Evolutionary conservation across 164 flowering plant species (phyloP), one percentile per base, ranked within the genome.

Genomic region (Dillenia suffruticosa): DNA sequence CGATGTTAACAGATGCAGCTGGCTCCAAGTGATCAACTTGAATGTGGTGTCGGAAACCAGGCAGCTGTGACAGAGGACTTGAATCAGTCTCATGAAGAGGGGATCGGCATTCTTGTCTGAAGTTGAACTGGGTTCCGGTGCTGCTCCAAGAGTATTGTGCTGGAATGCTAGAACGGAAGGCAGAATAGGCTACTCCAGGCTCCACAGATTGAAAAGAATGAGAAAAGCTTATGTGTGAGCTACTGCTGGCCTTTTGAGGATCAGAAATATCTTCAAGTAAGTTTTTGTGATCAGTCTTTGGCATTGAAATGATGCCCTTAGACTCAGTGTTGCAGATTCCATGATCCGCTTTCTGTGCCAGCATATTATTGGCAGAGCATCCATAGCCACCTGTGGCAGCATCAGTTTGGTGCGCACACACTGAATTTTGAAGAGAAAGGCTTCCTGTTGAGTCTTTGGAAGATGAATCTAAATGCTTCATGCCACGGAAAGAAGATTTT

Each of bases 381-480:
- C 69, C 69, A 54, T 66, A 67, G 66, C 70, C 76, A 46, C 74
- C 63, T 59, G 59, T 69, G 8, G 72, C 47, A 62, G 65, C 62
- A 58, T 75, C 79, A 40, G 60, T 67, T 46, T 72, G 78, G 17
- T 57, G 78, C 49, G 62, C 26, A 47, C 32, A 69, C 2, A 51
- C 57, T 9, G 86, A 65, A 66, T 61, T 75, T 60, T 80, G 87
- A 52, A 68, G 54, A 62, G 71, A 65, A 66, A 77, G 71, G 55
- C 71, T 75, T 65, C 68, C 70, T 56, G 72, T 9, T 48, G 81
- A 44, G 17, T 88, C 89, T 71, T 76, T 76, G 3, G 74, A 49
- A 57, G 77, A 68, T 55, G 62, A 15, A 46, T 85, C 88, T 26
- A 78, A 65, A 54, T 77, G 79, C 73, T 74, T 84, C 26, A 61